Evolutionary conservation across 306 rosid genomes (phyloP), one percentile per base, ranked within the genome.

Genomic region (Purshia tridentata): DNA sequence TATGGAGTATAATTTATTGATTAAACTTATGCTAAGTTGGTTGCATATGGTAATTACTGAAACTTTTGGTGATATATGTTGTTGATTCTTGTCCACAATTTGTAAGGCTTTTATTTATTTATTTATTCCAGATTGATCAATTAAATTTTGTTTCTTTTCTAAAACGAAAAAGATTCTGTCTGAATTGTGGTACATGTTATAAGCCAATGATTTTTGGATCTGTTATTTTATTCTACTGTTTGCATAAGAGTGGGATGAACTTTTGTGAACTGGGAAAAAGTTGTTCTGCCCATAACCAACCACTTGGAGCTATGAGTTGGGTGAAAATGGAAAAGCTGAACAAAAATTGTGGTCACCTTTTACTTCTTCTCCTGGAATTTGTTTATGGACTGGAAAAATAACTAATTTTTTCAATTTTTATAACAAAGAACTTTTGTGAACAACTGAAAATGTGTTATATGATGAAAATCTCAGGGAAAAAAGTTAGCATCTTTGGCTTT

Each of bases 1-100:
- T 82, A 66, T 9, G 65, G 42, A 44, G 18, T 72, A 9, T 9
- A 0, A 40, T 66, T 59, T 9, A 40, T 51, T 73, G 16, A 16
- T 23, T 23, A 13, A 23, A 15, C 35, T 47, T 37, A 44, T 40
- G 57, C 15, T 12, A 42, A 66, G 42, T 54, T 16, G 0, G 29
- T 14, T 49, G 14, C 12, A 8, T 29, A n/a, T 60, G 13, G 61
- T 44, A 20, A 59, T 35, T 41, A 2, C 44, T 63, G 11, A 4
- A 61, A 23, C 49, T 52, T 39, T 55, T 23, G 4, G 16, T 61
- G 14, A 13, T 14, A 13, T 14, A 48, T 16, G 39, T 65, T 40
- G 22, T 19, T 18, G 15, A 35, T 20, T 29, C 35, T 29, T 29
- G 35, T 29, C 35, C 35, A 29, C 35, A 29, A 29, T 29, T 29